Evolutionary conservation across 495 filamentous ascomycete species (phyloP), one percentile per base, ranked within the genome.

Genomic region (Cercophora scortea): DNA sequence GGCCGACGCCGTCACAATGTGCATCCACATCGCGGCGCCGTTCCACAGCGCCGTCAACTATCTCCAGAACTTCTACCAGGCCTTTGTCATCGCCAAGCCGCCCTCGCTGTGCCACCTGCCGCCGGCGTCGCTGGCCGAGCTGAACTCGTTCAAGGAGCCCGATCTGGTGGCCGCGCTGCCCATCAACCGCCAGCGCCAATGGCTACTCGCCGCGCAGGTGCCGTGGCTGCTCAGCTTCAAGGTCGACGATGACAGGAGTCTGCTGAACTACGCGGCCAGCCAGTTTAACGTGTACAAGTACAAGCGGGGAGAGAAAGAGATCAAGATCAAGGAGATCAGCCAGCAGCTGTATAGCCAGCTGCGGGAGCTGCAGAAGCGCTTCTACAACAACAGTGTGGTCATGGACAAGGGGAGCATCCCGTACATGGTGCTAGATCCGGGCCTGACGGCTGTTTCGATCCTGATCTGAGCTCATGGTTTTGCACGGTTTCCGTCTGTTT

Each of bases 1-100:
- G 1, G 83, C 86, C n/a, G 88, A 94, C 61, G 82, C 83, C 8
- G 88, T 94, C 5, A 78, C 75, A 18, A 77, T 78, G 74, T 76
- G 72, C 63, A 76, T 78, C 57, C 72, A 76, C 61, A 72, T 74
- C 47, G 74, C 74, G 34, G 60, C 75, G 4, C 73, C 74, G 0
- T 75, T 69, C 51, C 75, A 77, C 61, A 72, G 66, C 13, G 71
- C 74, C 17, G 64, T 77, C 38, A 78, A 77, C 55, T 78, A 78
- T 56, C 64, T 78, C 1, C 74, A 76, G 47, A 63, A 76, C 49
- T 77, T 71, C 55, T 78, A 78, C 63, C 68, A 72, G 32, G 47
- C 54, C 32, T 77, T 77, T 47, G 74, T 77, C 4, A 54, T 68
- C 32, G 63, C 68, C 45, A 77, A 77, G 53, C 74, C 74, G 3